phyloP scores from a whole-genome alignment of 306 rosid species.

The Senna tora region DNA sequence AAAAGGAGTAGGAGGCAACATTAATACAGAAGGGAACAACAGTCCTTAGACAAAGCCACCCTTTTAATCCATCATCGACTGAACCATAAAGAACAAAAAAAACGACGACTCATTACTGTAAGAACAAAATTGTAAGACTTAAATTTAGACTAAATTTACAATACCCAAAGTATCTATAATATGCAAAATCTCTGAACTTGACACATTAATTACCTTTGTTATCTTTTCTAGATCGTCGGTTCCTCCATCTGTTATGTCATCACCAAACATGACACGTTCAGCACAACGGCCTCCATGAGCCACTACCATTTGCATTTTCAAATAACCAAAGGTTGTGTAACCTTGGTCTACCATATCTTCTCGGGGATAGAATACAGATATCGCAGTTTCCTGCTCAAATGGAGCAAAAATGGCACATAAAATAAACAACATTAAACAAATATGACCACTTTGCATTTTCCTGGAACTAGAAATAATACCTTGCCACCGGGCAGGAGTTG shows the following conservation, averaged over 20 bases:
- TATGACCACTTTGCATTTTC: slow-evolving; percentile 31
- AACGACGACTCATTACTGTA: not conserved
- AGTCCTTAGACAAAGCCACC: not conserved
- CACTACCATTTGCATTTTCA: slow-evolving; percentile 97
- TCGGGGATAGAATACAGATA: slow-evolving; percentile 89
- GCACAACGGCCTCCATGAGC: slow-evolving; percentile 99
- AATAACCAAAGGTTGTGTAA: slow-evolving; percentile 91
- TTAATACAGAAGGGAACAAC: not conserved
- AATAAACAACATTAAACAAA: slow-evolving; percentile 23
- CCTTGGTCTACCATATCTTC: slow-evolving; percentile 99
- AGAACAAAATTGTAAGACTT: not conserved
- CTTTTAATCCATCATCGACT: not conserved
- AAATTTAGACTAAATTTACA: slow-evolving; percentile 1
- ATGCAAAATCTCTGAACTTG: slow-evolving; percentile 10
- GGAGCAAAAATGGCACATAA: slow-evolving; percentile 36
- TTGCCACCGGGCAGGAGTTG: slow-evolving; percentile 99
- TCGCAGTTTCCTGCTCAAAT: slow-evolving; percentile 81
- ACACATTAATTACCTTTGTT: slow-evolving; percentile 65
- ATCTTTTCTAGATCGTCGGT: slow-evolving; percentile 90
- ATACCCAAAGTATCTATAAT: slow-evolving; percentile 9
- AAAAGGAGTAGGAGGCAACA: not conserved
- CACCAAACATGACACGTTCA: slow-evolving; percentile 74
- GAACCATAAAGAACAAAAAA: not conserved
- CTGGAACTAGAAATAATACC: slow-evolving; percentile 54
- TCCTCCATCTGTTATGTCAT: slow-evolving; percentile 93